These are phyloP conservation scores for Colletotrichum paranaense DNA, from an alignment of 2,329 filamentous ascomycete genomes.

Conservation along the genomic window DNA sequence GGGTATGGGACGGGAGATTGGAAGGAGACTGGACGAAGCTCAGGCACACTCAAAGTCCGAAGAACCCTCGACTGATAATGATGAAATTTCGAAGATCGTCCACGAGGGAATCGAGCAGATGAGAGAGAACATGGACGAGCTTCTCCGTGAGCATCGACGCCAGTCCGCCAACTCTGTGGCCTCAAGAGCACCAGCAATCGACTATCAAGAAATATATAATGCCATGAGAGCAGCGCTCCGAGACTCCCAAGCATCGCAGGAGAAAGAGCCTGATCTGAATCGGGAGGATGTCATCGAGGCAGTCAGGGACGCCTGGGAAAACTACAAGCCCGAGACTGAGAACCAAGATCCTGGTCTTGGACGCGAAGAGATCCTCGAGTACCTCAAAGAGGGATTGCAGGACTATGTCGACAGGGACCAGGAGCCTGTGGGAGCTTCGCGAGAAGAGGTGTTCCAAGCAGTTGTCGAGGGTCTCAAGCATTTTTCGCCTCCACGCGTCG, in stretches of 20 bases:
- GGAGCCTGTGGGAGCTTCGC: constrained; percentile 70
- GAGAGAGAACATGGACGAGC: constrained; percentile 83
- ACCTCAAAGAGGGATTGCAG: constrained; percentile 85
- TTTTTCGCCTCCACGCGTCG: constrained; percentile 79
- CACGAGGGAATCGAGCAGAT: constrained; percentile 84
- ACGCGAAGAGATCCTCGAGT: constrained; percentile 88
- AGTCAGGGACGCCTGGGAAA: constrained; percentile 91
- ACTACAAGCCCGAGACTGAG: constrained; percentile 93
- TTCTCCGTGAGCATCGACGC: constrained; percentile 80
- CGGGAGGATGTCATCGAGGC: constrained; percentile 88
- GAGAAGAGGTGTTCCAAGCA: constrained; percentile 86
- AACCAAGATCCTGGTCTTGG: constrained; percentile 91
- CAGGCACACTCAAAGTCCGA: constrained; percentile 35
- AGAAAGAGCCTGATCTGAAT: constrained; percentile 65
- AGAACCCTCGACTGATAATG: constrained; percentile 64
- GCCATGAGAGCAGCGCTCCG: constrained; percentile 81
- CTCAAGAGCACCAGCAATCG: constrained; percentile 70
- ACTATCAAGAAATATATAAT: constrained; percentile 88
- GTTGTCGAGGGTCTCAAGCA: constrained; percentile 88
- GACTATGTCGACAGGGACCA: constrained; percentile 73
- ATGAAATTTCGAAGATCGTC: constrained; percentile 82
- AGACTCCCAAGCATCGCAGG: constrained; percentile 65
- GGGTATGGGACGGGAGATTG: constrained; percentile 93
- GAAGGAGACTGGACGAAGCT: constrained; percentile 83
- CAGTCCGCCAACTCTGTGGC: constrained; percentile 73